Evolutionary conservation across 164 flowering plant genomes (phyloP).

Genomic region (Macadamia tetraphylla): DNA sequence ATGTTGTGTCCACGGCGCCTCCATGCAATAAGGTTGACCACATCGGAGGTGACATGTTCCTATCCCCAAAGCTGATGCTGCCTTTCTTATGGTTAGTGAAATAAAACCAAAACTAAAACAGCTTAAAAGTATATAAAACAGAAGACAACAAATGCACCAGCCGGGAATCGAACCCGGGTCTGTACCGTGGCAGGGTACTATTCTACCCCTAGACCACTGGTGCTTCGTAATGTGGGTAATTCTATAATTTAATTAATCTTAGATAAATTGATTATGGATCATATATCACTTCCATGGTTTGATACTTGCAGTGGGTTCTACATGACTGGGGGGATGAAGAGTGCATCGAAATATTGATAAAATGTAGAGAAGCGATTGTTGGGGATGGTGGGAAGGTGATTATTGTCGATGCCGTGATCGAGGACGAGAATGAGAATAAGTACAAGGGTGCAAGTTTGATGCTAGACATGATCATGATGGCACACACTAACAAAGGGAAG

Average conservation of each 20-base stretch:
- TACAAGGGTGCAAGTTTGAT: slow-evolving; percentile 30
- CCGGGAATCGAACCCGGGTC: slow-evolving; percentile 99
- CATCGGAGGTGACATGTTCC: slow-evolving; percentile 59
- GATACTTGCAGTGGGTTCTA: slow-evolving; percentile 41
- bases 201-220: slow-evolving; percentile 99
- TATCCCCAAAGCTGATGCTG: slow-evolving; percentile 52
- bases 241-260: too few relatives aligned
- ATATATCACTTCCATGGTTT: too few relatives aligned
- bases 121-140: too few relatives aligned
- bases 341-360: slow-evolving; percentile 48
- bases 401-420: slow-evolving; percentile 48
- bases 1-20: slow-evolving; percentile 26
- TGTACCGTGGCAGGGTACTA: slow-evolving; percentile 99
- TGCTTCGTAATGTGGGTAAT: slow-evolving; percentile 21
- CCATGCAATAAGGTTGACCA: slow-evolving; percentile 26
- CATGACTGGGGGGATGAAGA: slow-evolving; percentile 77
- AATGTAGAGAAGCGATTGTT: slow-evolving; percentile 46
- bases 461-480: slow-evolving; percentile 64
- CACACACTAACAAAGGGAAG: too few relatives aligned
- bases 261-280: too few relatives aligned
- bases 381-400: slow-evolving; percentile 52
- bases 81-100: slow-evolving; percentile 42
- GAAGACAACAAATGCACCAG: slow-evolving; percentile 51
- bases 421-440: slow-evolving; percentile 20
- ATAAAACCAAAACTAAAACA: too few relatives aligned